Percentiles rank a stretch among this genome's conserved stretches.
These are phyloP conservation scores for Trametes hirsuta DNA, from an alignment of 1,284 basidiomycete species.

Conservation along the genomic window DNA sequence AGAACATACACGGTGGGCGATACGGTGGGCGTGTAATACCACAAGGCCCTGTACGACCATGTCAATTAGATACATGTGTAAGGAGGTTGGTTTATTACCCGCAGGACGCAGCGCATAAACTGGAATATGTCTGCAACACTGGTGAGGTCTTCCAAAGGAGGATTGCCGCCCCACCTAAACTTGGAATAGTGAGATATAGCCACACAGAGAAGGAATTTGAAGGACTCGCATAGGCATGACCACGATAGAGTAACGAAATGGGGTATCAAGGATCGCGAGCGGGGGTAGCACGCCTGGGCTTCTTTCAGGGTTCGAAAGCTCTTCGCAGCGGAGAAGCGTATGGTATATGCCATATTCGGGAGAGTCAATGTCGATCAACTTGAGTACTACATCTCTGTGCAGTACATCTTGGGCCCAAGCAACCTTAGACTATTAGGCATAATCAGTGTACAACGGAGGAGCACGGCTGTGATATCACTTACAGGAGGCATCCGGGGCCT, in stretches of 20 bases:
- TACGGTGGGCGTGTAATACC: not conserved
- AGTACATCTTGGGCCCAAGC: not conserved
- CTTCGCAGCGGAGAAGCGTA: not conserved
- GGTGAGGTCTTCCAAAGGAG: not conserved
- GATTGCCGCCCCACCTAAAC: not conserved
- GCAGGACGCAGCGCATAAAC: constrained; percentile 6
- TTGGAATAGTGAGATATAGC: not conserved
- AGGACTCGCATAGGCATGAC: constrained; percentile 3
- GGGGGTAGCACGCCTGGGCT: constrained; percentile 4
- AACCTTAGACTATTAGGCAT: not conserved
- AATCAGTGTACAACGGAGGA: too few relatives aligned
- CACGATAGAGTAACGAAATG: constrained; percentile 2
- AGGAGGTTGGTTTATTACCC: not conserved
- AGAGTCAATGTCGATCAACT: not conserved
- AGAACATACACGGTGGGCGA: not conserved
- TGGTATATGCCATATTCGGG: constrained; percentile 1
- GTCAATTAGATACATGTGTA: too few relatives aligned
- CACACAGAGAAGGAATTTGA: not conserved
- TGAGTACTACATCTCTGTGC: not conserved
- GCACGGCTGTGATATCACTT: too few relatives aligned
- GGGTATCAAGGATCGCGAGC: constrained; percentile 2
- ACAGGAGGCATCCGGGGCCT: too few relatives aligned
- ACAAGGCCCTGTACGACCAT: not conserved
- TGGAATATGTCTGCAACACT: not conserved
- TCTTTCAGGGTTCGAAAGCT: not conserved